These are phyloP conservation scores for Termitomyces sp. DNA, from an alignment of 768 basidiomycete genomes.

Conservation along the genomic window DNA sequence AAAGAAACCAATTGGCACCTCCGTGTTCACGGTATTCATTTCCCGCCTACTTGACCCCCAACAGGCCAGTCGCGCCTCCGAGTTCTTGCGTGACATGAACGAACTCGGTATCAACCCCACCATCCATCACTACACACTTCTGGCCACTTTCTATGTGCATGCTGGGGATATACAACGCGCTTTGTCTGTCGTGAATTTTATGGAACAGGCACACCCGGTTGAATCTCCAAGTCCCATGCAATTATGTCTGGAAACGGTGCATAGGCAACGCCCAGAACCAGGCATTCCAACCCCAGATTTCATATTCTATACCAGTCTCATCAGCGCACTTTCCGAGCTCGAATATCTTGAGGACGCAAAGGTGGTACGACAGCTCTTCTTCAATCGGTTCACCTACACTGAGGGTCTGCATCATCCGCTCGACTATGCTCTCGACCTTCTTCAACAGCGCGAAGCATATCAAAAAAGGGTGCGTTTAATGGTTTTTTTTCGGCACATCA, in stretches of 20 bases:
- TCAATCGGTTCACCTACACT: slow-evolving; percentile 16
- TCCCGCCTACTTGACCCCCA: slow-evolving; percentile 27
- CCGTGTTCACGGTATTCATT: slow-evolving; percentile 53
- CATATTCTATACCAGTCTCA: slow-evolving; percentile 30
- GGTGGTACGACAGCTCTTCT: slow-evolving; percentile 22
- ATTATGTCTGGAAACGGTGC: background rate
- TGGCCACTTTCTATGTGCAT: slow-evolving; percentile 42
- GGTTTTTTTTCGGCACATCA: background rate
- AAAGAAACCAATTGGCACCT: slow-evolving; percentile 19
- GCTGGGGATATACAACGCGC: slow-evolving; percentile 29
- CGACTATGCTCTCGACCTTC: slow-evolving; percentile 3
- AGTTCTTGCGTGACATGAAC: slow-evolving; percentile 51
- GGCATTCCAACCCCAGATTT: slow-evolving; percentile 22
- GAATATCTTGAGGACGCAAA: slow-evolving; percentile 23
- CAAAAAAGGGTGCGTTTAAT: background rate
- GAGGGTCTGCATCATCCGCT: slow-evolving; percentile 15
- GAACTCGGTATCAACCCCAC: slow-evolving; percentile 38
- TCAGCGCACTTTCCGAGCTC: slow-evolving; percentile 31
- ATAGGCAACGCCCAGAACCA: background rate
- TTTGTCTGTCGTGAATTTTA: slow-evolving; percentile 33
- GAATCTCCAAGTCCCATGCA: background rate
- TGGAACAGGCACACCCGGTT: slow-evolving; percentile 26
- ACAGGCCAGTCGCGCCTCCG: slow-evolving; percentile 27
- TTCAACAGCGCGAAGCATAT: background rate
- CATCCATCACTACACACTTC: slow-evolving; percentile 43